phyloP scores from a whole-genome alignment of 768 basidiomycete genomes.

The Rhodotorula babjevae region DNA sequence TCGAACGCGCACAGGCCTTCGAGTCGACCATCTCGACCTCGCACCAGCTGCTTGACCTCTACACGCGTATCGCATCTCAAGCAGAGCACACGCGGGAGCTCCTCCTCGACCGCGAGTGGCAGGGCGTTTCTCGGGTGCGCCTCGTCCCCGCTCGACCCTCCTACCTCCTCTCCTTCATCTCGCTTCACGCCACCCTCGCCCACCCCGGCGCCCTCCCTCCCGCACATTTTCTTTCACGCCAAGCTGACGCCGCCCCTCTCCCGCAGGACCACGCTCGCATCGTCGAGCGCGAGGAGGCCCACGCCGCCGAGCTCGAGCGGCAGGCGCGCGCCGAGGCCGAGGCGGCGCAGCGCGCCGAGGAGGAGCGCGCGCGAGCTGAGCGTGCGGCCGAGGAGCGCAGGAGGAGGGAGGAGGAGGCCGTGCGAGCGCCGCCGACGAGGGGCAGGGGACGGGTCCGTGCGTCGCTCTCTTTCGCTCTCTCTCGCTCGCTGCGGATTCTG shows the following conservation, averaged over 20 bases:
- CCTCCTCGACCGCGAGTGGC: constrained; percentile 47
- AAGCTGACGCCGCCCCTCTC: background rate
- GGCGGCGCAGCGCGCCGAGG: background rate
- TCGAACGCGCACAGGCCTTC: background rate
- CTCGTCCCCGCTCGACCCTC: background rate
- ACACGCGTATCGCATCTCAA: constrained; percentile 47
- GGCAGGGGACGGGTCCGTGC: background rate
- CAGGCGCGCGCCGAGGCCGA: background rate
- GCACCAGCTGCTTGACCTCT: constrained; percentile 47
- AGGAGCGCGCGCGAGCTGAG: constrained; percentile 1
- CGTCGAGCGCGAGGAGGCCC: constrained; percentile 1
- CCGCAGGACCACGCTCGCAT: constrained; percentile 16
- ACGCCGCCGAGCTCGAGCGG: background rate
- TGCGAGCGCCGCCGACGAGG: background rate
- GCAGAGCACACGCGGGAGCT: constrained; percentile 48
- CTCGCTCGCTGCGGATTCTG: background rate
- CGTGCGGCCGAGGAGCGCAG: background rate
- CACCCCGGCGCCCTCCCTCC: rapidly evolving
- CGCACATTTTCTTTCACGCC: too few relatives aligned
- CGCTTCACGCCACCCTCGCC: too few relatives aligned
- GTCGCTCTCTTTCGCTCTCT: background rate
- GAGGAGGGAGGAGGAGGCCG: background rate
- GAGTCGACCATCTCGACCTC: constrained; percentile 42
- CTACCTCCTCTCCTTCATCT: too few relatives aligned
- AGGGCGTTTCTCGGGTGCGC: constrained; percentile 45